Evolutionary conservation across 2,329 filamentous ascomycete genomes (phyloP).

Genomic region (Sclerotinia sclerotiorum): DNA sequence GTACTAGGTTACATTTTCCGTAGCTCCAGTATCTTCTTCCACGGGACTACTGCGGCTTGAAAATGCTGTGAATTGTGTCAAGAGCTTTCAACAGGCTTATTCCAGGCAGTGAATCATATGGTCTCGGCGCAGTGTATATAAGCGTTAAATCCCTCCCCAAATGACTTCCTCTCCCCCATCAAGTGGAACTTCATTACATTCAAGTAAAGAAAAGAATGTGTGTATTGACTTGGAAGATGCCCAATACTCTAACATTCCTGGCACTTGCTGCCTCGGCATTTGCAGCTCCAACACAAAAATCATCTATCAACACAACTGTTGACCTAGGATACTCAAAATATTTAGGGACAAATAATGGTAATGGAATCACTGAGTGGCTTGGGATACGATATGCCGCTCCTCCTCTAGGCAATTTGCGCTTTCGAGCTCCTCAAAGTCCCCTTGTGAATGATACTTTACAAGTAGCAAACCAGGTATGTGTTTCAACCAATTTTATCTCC

Average conservation of each 20-base stretch:
- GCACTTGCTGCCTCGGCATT: slow-evolving; percentile 2
- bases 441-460: slow-evolving; percentile 28
- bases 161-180: neutral
- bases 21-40: neutral
- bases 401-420: slow-evolving; percentile 64
- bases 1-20: neutral
- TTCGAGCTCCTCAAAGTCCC: slow-evolving; percentile 66
- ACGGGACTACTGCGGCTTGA: neutral
- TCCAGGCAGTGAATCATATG: neutral
- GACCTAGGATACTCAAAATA: slow-evolving; percentile 69
- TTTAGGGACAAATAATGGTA: slow-evolving; percentile 52
- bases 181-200: neutral
- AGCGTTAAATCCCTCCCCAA: neutral
- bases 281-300: slow-evolving; percentile 3
- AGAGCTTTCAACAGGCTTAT: neutral
- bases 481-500: neutral
- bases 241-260: neutral
- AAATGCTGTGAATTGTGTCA: neutral
- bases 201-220: neutral
- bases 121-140: neutral
- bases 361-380: slow-evolving; percentile 68
- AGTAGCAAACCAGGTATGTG: slow-evolving; percentile 35
- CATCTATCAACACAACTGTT: slow-evolving; percentile 40
- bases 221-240: neutral
- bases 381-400: slow-evolving; percentile 73